Evolutionary conservation across 345 rosid species (phyloP), one percentile per base, ranked within the genome.

Genomic region (Streptanthus diversifolius): DNA sequence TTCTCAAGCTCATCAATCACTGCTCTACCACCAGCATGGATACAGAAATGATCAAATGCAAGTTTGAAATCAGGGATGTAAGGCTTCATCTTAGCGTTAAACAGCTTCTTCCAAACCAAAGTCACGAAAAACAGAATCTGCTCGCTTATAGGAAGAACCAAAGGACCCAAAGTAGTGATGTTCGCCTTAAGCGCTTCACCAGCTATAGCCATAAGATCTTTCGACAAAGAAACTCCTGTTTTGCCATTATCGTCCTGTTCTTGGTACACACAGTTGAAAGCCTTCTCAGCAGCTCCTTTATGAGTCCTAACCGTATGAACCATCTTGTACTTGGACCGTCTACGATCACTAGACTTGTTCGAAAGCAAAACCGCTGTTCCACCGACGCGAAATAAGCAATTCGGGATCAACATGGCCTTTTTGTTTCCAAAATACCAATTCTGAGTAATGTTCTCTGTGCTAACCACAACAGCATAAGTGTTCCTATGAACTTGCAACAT

Each of bases 1-100:
- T 92, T 92, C 87, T 92, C 95, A 5, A 90, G 96, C 84, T 92
- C 96, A 43, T 92, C 98, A 32, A 92, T 90, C 83, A 92, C 91
- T 12, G 92, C 98, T 74, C 98, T 79, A 8, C 98, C 96, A 24
- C 63, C 63, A 19, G 63, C 63, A 57, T 57, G 63, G 29, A 57
- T 57, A 35, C 63, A 57, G 63, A 57, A 92, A 75, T 90, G 95
- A 10, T 92, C 86, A 22, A 92, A 92, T 0, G 96, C 98, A 2
- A 92, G 98, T 83, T 92, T 92, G 76, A 92, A 92, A 79, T 92
- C 96, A 0, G 96, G 98, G 30, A 90, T 92, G 43, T 92, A 92
- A 3, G 98, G 95, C 82, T 88, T 92, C 73, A 84, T 12, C 79
- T 81, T 88, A 0, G 84, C 80, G 19, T 87, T 85, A 61, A 85